A percentile compares a stretch with the other conserved stretches of the same genome.
phyloP scores from a whole-genome alignment of 2,329 filamentous ascomycete species.

The Claviceps digitariae region DNA sequence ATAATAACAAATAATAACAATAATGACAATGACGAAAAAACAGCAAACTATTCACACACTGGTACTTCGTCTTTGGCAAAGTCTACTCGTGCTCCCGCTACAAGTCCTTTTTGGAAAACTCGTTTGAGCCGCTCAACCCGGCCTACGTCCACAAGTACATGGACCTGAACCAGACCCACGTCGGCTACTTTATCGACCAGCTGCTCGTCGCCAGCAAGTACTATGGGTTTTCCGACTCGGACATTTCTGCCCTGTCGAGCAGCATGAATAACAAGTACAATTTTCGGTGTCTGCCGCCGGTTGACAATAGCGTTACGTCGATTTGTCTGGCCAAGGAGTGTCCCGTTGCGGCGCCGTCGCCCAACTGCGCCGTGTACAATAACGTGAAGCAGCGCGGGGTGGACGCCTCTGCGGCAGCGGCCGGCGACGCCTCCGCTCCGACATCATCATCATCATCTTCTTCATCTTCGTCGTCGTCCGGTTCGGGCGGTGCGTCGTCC shows the following conservation, averaged over 20 bases:
- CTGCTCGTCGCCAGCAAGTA: constrained; percentile 12
- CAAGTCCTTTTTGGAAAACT: constrained; percentile 8
- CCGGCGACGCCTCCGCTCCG: background rate
- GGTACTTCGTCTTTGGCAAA: constrained; percentile 15
- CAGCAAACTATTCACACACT: constrained; percentile 17
- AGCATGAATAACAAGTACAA: constrained; percentile 17
- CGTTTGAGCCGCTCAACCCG: constrained; percentile 9
- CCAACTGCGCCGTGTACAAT: constrained; percentile 15
- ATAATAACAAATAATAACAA: background rate
- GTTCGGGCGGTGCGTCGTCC: background rate
- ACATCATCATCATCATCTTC: background rate
- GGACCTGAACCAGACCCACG: constrained; percentile 16
- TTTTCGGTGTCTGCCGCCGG: constrained; percentile 13
- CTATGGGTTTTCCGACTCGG: constrained; percentile 16
- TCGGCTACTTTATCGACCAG: constrained; percentile 19
- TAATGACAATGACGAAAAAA: background rate
- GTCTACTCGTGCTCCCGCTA: constrained; percentile 14
- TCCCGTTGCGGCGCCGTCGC: constrained; percentile 13
- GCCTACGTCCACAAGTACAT: constrained; percentile 22
- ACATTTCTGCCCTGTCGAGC: constrained; percentile 11
- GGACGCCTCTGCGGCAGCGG: background rate
- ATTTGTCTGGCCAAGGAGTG: constrained; percentile 17
- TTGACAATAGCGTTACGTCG: constrained; percentile 12
- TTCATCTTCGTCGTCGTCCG: background rate
- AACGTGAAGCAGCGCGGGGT: constrained; percentile 11